Base-by-base conservation (phyloP, 352 stramenopile species). In the Pythium inflatum region DNA sequence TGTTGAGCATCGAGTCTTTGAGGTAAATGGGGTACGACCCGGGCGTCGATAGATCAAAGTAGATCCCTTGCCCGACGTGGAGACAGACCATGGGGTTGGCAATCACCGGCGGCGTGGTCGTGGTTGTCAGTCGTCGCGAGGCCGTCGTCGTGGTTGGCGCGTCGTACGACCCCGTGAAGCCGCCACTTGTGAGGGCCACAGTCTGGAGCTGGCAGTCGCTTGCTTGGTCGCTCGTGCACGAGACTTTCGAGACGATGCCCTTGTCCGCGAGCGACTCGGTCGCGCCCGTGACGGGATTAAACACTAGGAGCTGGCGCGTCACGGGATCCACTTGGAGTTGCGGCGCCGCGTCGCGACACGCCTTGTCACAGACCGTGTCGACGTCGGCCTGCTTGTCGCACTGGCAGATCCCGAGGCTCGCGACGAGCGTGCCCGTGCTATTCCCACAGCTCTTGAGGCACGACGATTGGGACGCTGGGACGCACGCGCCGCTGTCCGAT, bases 1-100 rank as follows among this genome's bases (percentile, higher is more conserved):
- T 97, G 69, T 98, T 98, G 33, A 98, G 87, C 73, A 98, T 91
- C 24, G 92, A 98, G 69, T 98, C 92, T 69, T 98, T 98, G 27
- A 97, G 67, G 69, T 98, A 98, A 55, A 98, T 82, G 5, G 95
- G 95, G 60, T 97, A 98, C 20, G 81, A 88, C 18, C 70, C 75
- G 2, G 74, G 70, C 0, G 83, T 81, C 0, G 87, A 89, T 18
- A 98, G 78, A 68, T 98, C 90, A 65, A 98, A 98, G 2, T 97
- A 56, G 18, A 98, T 68, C 1, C 90, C 90, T 27, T 89, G 78
- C n/a, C 91, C 90, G 2, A 85, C 48, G 5, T 72, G 74, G 2
- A 98, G 74, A 57, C 92, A 98, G 2, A 97, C 67, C 72, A 98
- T 93, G 1, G 95, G 94, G 46, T 97, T 96, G 12, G 71, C 40